Conservation (phyloP, 2,329 filamentous ascomycete species). For the Stemphylium vesicarium region DNA sequence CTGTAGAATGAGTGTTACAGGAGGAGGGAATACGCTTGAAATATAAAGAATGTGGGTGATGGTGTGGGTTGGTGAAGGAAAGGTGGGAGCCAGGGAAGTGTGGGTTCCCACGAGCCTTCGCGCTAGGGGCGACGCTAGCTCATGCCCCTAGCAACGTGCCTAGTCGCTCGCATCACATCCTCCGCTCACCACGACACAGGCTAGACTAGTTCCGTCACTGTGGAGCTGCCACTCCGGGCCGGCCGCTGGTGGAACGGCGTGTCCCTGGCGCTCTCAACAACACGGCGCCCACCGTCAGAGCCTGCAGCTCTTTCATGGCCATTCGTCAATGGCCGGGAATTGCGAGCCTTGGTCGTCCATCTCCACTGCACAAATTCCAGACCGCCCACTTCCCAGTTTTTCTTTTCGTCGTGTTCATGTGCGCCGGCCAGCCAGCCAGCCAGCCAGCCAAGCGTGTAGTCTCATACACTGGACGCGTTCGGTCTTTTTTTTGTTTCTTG, state of each 20-base stretch:
- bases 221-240: slow-evolving; percentile 27
- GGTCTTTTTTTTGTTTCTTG: slow-evolving; percentile 1
- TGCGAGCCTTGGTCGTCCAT: slow-evolving; percentile 1
- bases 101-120: slow-evolving; percentile 7
- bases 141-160: slow-evolving; percentile 26
- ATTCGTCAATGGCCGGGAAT: not conserved
- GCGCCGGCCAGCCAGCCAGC: not conserved
- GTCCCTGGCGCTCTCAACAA: slow-evolving; percentile 32
- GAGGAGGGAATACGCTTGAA: slow-evolving; percentile 24
- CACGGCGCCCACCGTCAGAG: not conserved
- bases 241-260: slow-evolving; percentile 28
- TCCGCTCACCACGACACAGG: slow-evolving; percentile 23
- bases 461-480: not conserved
- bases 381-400: not conserved
- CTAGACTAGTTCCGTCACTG: slow-evolving; percentile 17
- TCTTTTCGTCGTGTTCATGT: slow-evolving; percentile 2
- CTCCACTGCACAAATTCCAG: slow-evolving; percentile 1
- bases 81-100: slow-evolving; percentile 6
- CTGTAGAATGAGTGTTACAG: slow-evolving; percentile 37
- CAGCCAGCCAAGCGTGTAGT: not conserved
- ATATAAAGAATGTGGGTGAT: slow-evolving; percentile 33
- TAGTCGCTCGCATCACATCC: slow-evolving; percentile 22
- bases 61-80: slow-evolving; percentile 20
- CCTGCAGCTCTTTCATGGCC: not conserved
- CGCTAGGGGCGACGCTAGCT: slow-evolving; percentile 6